A percentile compares a stretch with the other conserved stretches of the same genome.
phyloP scores from a whole-genome alignment of 1,284 basidiomycete species.

The Cyathus olla region DNA sequence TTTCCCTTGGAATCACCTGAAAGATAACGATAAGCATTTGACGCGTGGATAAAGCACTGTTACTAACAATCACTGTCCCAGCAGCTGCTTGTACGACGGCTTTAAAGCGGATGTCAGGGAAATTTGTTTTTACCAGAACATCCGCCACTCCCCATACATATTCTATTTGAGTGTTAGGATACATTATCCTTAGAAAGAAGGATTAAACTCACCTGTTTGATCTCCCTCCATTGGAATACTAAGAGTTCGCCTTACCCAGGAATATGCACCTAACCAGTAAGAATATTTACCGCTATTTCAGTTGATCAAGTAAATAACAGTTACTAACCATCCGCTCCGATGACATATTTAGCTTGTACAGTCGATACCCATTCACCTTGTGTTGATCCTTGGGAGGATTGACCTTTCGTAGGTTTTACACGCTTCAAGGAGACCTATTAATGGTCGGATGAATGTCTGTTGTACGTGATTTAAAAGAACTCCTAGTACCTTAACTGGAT shows the following conservation, averaged over 20 bases:
- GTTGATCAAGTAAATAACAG: neutral
- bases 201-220: slow-evolving; percentile 13
- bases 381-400: too few species aligned
- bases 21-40: neutral
- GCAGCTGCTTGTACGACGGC: slow-evolving; percentile 25
- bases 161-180: neutral
- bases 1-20: slow-evolving; percentile 28
- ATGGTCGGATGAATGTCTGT: too few species aligned
- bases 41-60: too few species aligned
- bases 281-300: too few species aligned
- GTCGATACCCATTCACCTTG: too few species aligned
- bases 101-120: slow-evolving; percentile 30
- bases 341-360: slow-evolving; percentile 24
- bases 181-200: neutral
- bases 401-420: too few species aligned
- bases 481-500: neutral
- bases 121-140: slow-evolving; percentile 26
- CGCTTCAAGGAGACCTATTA: too few species aligned
- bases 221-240: slow-evolving; percentile 33
- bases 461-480: too few species aligned
- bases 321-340: slow-evolving; percentile 29
- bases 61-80: slow-evolving; percentile 8
- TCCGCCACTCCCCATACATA: slow-evolving; percentile 23
- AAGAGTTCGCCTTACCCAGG: slow-evolving; percentile 31
- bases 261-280: slow-evolving; percentile 26